phyloP scores from a whole-genome alignment of 2,329 filamentous ascomycete species.

The Fusarium ramigenum region DNA sequence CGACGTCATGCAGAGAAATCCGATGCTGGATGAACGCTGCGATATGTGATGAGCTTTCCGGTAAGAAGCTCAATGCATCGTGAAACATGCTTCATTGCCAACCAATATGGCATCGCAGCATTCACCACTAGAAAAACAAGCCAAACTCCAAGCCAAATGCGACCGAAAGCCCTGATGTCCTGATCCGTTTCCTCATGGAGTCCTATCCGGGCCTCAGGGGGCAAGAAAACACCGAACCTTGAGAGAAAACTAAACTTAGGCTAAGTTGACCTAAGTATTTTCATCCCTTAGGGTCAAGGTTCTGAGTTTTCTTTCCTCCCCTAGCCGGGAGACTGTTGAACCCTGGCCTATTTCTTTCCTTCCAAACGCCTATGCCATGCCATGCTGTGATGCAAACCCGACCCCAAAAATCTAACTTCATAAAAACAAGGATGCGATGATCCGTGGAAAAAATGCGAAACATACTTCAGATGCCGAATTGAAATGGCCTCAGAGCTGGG shows the following conservation, averaged over 20 bases:
- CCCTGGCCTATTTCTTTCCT: conserved; percentile 30
- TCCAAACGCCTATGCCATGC: conserved; percentile 46
- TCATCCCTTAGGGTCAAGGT: too few relatives aligned
- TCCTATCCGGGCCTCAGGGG: conserved; percentile 1
- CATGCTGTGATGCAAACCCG: conserved; percentile 40
- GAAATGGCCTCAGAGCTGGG: conserved; percentile 8
- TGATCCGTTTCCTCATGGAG: conserved; percentile 16
- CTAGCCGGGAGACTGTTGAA: neutral
- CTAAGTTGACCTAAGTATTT: too few relatives aligned
- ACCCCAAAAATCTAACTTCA: conserved; percentile 29
- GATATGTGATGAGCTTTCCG: neutral
- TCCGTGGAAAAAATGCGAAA: conserved; percentile 13
- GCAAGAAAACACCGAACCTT: too few relatives aligned
- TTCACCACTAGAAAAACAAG: conserved; percentile 12
- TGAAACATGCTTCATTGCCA: conserved; percentile 6
- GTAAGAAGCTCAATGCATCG: conserved; percentile 3
- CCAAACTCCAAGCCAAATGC: conserved; percentile 34
- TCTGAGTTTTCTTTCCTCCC: too few relatives aligned
- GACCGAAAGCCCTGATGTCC: conserved; percentile 11
- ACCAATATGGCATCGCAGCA: neutral
- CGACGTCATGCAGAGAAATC: neutral
- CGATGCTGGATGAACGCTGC: conserved; percentile 1
- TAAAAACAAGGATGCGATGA: conserved; percentile 30
- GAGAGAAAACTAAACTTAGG: too few relatives aligned
- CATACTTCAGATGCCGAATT: conserved; percentile 2